A percentile compares a stretch with the other conserved stretches of the same genome.
phyloP scores from a whole-genome alignment of 2,329 filamentous ascomycete genomes.

The Pestalotiopsis fici region DNA sequence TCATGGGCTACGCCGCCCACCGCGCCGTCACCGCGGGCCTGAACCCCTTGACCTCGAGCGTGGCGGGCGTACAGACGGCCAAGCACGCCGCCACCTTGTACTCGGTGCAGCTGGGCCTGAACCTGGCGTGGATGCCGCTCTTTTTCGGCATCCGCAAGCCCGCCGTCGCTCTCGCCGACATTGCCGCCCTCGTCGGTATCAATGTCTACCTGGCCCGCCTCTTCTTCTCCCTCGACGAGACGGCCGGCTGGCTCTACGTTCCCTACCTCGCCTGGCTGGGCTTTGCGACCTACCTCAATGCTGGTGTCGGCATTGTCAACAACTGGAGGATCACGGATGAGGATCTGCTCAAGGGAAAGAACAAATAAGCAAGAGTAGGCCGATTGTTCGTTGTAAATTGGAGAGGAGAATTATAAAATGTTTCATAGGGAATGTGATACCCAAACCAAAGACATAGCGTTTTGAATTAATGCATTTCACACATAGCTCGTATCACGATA shows the following conservation, averaged over 20 bases:
- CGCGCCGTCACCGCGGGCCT: conserved; percentile 69
- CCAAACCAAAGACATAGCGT: neutral
- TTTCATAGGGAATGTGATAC: neutral
- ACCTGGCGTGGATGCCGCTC: conserved; percentile 87
- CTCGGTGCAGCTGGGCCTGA: conserved; percentile 81
- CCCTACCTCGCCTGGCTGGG: conserved; percentile 86
- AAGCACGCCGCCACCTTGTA: conserved; percentile 78
- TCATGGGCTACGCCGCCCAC: conserved; percentile 90
- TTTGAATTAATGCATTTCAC: neutral
- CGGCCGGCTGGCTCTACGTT: conserved; percentile 72
- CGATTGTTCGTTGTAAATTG: neutral
- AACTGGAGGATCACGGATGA: conserved; percentile 58
- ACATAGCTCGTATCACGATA: neutral
- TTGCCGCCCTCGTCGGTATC: conserved; percentile 70
- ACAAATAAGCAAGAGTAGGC: conserved; percentile 14
- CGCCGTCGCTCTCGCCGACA: conserved; percentile 73
- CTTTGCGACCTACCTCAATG: conserved; percentile 85
- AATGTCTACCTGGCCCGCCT: conserved; percentile 74
- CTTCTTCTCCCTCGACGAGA: conserved; percentile 73
- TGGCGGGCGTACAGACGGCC: conserved; percentile 35
- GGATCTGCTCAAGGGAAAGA: conserved; percentile 30
- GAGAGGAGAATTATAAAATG: neutral
- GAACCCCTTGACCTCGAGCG: conserved; percentile 48
- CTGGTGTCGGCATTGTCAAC: conserved; percentile 68
- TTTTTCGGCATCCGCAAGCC: conserved; percentile 83